Base-by-base conservation (phyloP, 169 alveolate species). In the Plasmodium gallinaceum region DNA sequence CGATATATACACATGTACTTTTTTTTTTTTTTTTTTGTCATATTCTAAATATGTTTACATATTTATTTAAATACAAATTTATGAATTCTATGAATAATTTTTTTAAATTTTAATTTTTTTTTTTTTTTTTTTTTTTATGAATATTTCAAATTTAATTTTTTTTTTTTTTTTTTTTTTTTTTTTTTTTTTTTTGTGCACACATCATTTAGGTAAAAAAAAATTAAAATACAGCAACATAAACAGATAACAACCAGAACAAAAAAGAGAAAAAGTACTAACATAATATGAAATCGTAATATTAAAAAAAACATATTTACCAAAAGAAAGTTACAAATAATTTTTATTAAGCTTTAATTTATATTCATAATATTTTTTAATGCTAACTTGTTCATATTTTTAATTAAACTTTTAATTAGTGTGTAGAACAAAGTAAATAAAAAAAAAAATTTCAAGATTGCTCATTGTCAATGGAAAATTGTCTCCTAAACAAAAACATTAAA, bases 111-210 rank as follows among this genome's bases (percentile, higher is more conserved):
- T 32, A 32, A 32, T 32, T 32, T 32, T 32, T 32, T 1, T 74
- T 66, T 43, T 74, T 74, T 9, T 54, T 22, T 54, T 51, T 6
- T 37, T 20, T 24, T 20, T 45, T 74, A 42, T 46, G 54, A 52
- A 45, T 37, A 32, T 16, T 60, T 20, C 39, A 60, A 20, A 60
- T 8, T 60, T 22, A 9, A 26, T n/a, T 60, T 20, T 18, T 18
- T 60, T 60, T 7, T 16, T 58, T 0, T 58, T 18, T 64, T 46
- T 62, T 16, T 60, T 76, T 80, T 78, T 78, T 65, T 78, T 62
- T 48, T 74, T 74, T 74, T 58, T 74, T 74, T 37, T 26, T n/a
- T 57, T n/a, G 64, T 51, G 83, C 64, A 54, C 70, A 75, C 68
- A 61, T 32, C 60, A 74, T 75, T 75, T 74, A 61, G 74, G 43